Conservation (phyloP, 139 green algal genomes). For the Yamagishiella unicocca region DNA sequence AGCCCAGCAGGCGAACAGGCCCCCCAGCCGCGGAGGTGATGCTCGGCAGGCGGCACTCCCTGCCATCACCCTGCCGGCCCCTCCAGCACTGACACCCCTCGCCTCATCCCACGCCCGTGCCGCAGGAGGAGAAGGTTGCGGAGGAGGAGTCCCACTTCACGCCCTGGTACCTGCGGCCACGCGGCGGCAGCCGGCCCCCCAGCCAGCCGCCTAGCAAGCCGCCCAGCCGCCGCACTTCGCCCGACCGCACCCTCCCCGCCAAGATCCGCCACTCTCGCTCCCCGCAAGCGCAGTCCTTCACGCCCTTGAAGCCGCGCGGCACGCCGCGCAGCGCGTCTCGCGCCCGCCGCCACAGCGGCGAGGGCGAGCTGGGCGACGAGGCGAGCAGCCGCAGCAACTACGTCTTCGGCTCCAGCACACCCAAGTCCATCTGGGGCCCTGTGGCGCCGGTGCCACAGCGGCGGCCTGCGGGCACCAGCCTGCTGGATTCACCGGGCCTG, state of each 20-base stretch:
- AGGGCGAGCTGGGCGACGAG: not conserved
- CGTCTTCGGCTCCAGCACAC: slow-evolving; percentile 28
- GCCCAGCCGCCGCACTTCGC: not conserved
- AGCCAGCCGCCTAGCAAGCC: not conserved
- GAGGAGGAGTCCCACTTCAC: slow-evolving; percentile 4
- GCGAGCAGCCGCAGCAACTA: slow-evolving; percentile 23
- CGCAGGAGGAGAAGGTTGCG: not conserved
- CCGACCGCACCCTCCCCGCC: not conserved
- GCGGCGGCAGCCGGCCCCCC: not conserved
- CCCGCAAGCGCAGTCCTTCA: not conserved
- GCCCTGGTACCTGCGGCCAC: slow-evolving; percentile 34
- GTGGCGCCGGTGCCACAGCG: not conserved
- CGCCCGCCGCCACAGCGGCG: not conserved
- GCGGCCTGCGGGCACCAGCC: not conserved
- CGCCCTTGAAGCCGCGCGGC: not conserved
- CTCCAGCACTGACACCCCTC: not conserved
- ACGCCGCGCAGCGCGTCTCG: slow-evolving; percentile 5
- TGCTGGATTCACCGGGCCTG: slow-evolving; percentile 11
- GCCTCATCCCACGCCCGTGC: too few relatives aligned
- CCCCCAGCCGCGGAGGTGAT: too few relatives aligned
- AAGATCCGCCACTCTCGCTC: not conserved
- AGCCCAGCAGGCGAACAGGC: too few relatives aligned
- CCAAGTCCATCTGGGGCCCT: slow-evolving; percentile 42
- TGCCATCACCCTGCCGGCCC: too few relatives aligned
- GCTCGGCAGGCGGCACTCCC: too few relatives aligned